Conservation (phyloP, 306 rosid species). For the Sphenostylis stenocarpa region DNA sequence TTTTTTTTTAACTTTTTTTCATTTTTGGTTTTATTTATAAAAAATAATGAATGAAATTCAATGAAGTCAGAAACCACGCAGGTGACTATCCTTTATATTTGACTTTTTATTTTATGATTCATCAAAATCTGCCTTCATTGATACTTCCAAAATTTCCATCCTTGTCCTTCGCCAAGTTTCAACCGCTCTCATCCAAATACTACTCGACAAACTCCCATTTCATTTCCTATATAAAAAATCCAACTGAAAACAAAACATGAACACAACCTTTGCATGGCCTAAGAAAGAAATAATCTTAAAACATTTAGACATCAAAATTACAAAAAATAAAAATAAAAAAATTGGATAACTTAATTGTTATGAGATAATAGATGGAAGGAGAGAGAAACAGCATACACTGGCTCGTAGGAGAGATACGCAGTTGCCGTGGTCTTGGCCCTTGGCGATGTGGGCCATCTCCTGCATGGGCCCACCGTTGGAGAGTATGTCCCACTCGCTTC, state of each 20-base stretch:
- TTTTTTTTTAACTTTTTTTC: background rate
- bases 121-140: slow-evolving; percentile 45
- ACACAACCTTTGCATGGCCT: background rate
- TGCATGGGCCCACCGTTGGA: slow-evolving; percentile 99
- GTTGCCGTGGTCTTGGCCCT: slow-evolving; percentile 85
- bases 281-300: background rate
- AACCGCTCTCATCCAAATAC: slow-evolving; percentile 11
- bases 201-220: slow-evolving; percentile 31
- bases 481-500: slow-evolving; percentile 96
- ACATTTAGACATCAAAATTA: background rate
- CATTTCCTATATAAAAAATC: background rate
- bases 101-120: slow-evolving; percentile 58
- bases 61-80: slow-evolving; percentile 34
- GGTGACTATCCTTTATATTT: slow-evolving; percentile 46
- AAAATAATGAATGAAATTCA: background rate
- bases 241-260: background rate
- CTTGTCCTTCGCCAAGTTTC: slow-evolving; percentile 41
- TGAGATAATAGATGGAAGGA: too few species aligned
- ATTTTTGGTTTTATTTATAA: background rate
- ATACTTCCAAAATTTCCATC: slow-evolving; percentile 57
- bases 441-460: slow-evolving; percentile 95
- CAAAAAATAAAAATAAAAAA: background rate
- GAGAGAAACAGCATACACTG: slow-evolving; percentile 41
- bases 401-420: slow-evolving; percentile 90
- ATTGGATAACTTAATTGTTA: too few species aligned